A percentile compares a stretch with the other conserved stretches of the same genome.
These are phyloP conservation scores for Cladosporium sp. DNA, from an alignment of 2,329 filamentous ascomycete species.

Conservation along the genomic window DNA sequence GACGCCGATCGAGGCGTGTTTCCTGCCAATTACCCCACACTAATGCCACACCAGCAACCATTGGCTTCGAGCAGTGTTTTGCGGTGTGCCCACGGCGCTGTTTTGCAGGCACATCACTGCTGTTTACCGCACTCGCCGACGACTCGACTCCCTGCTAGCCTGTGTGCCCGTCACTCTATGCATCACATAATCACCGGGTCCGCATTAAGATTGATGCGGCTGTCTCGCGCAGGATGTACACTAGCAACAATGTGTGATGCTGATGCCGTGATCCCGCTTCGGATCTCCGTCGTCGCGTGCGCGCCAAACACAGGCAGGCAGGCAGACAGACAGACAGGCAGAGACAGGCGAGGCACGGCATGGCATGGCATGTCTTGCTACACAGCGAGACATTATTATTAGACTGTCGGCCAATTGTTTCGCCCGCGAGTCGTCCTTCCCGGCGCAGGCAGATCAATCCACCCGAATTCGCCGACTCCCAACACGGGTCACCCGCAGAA, in stretches of 20 bases:
- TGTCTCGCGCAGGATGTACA: background rate
- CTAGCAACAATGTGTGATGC: background rate
- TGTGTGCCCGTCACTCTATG: background rate
- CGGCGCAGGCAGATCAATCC: constrained; percentile 5
- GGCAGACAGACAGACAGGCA: no score
- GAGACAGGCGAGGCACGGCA: no score
- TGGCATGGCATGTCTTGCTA: background rate
- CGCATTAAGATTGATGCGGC: background rate
- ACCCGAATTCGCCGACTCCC: constrained; percentile 11
- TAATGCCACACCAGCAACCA: background rate
- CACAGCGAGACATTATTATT: constrained; percentile 11
- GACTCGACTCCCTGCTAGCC: background rate
- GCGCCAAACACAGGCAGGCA: background rate
- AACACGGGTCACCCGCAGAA: constrained; percentile 7
- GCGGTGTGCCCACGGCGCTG: background rate
- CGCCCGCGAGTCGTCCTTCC: constrained; percentile 6
- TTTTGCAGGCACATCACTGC: background rate
- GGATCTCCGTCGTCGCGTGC: constrained; percentile 9
- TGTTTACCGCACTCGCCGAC: background rate
- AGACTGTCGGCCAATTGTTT: constrained; percentile 10
- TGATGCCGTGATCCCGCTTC: background rate
- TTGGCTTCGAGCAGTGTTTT: background rate
- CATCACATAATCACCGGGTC: background rate
- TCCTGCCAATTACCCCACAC: constrained; percentile 1
- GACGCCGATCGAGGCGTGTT: background rate